Percentiles rank a stretch among this genome's conserved stretches.
phyloP scores from a whole-genome alignment of 148 eudicot genomes.

The Vaccinium myrtillus region DNA sequence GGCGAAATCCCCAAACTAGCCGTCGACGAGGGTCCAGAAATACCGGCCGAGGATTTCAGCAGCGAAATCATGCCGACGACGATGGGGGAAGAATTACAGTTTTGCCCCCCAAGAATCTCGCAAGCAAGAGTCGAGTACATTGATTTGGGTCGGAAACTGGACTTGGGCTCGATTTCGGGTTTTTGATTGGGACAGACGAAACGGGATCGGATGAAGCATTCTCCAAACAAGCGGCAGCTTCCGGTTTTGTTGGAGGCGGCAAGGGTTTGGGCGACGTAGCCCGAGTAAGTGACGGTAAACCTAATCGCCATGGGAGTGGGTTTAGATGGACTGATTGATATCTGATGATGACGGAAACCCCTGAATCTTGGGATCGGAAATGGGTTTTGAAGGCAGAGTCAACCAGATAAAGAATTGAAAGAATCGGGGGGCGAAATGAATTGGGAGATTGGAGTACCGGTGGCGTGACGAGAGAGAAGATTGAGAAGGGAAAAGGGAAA shows the following conservation, averaged over 20 bases:
- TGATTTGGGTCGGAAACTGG: conserved; percentile 5
- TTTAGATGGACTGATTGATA: conserved; percentile 26
- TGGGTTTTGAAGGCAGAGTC: background rate
- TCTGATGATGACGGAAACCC: conserved; percentile 16
- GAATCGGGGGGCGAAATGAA: background rate
- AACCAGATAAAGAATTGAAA: background rate
- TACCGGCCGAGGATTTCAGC: conserved; percentile 34
- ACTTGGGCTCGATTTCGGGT: conserved; percentile 30
- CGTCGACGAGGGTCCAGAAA: conserved; percentile 21
- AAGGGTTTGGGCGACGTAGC: conserved; percentile 56
- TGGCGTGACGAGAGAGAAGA: background rate
- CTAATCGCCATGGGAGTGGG: conserved; percentile 66
- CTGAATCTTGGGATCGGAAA: conserved; percentile 20
- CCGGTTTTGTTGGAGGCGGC: conserved; percentile 39
- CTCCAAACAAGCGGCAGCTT: conserved; percentile 41
- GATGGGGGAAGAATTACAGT: conserved; percentile 33
- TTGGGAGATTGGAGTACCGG: background rate
- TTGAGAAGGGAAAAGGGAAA: background rate
- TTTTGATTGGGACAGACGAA: conserved; percentile 14
- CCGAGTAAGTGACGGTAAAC: conserved; percentile 62
- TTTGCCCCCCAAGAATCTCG: conserved; percentile 32
- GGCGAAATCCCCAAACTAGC: conserved; percentile 49
- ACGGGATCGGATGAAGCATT: conserved; percentile 40
- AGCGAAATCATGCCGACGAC: conserved; percentile 43
- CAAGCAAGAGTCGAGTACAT: conserved; percentile 39